These are phyloP conservation scores for Aschersonia sp. DNA, from an alignment of 2,329 filamentous ascomycete genomes.

Conservation along the genomic window DNA sequence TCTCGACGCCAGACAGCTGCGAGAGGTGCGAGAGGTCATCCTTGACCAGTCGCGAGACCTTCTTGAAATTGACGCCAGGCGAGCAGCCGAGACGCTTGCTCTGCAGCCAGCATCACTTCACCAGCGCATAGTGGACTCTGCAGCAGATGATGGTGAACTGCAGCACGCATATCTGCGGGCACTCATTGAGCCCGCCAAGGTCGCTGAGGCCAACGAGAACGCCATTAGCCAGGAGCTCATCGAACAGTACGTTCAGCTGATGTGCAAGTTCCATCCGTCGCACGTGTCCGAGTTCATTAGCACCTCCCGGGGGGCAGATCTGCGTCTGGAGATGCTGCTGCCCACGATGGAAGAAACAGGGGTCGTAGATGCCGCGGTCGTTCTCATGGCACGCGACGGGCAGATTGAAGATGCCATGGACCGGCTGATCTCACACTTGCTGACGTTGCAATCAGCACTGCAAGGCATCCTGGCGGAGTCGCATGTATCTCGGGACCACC, in stretches of 20 bases:
- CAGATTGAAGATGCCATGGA: slow-evolving; percentile 72
- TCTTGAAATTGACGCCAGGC: slow-evolving; percentile 48
- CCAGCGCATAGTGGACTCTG: slow-evolving; percentile 44
- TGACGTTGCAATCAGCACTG: slow-evolving; percentile 65
- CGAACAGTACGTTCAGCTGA: slow-evolving; percentile 77
- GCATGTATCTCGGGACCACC: slow-evolving; percentile 36
- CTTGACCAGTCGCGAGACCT: slow-evolving; percentile 51
- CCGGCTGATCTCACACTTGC: slow-evolving; percentile 67
- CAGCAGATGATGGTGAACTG: slow-evolving; percentile 43
- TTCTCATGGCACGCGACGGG: slow-evolving; percentile 80
- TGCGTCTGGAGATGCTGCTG: slow-evolving; percentile 66
- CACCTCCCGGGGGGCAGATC: slow-evolving; percentile 57
- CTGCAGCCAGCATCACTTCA: slow-evolving; percentile 50
- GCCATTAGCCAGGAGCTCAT: slow-evolving; percentile 44
- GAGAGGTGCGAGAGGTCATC: slow-evolving; percentile 55
- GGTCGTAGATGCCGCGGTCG: slow-evolving; percentile 82
- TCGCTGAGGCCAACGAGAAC: slow-evolving; percentile 16
- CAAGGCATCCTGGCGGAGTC: slow-evolving; percentile 55
- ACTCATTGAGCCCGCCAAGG: slow-evolving; percentile 50
- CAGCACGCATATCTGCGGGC: slow-evolving; percentile 67
- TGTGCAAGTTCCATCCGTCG: slow-evolving; percentile 71
- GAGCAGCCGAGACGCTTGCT: slow-evolving; percentile 51
- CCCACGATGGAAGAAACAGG: slow-evolving; percentile 81
- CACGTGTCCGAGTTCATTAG: slow-evolving; percentile 81
- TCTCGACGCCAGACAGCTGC: slow-evolving; percentile 53